phyloP scores from a whole-genome alignment of 2,329 filamentous ascomycete species.

The Ceratocystis huliohia region DNA sequence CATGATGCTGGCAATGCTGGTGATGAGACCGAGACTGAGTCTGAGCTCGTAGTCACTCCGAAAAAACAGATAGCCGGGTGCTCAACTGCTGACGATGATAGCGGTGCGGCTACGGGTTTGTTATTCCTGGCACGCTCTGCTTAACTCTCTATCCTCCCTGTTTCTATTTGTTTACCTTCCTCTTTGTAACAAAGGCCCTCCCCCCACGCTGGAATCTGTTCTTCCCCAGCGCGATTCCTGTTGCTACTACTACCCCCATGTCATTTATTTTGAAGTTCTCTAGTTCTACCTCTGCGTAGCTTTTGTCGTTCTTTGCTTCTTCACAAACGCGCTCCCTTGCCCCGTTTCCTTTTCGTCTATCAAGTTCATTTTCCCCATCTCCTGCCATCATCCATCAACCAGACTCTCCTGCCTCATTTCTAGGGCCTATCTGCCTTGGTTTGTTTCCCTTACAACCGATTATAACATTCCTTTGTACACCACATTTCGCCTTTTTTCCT shows the following conservation, averaged over 20 bases:
- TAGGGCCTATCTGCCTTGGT: neutral
- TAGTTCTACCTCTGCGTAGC: too few relatives aligned
- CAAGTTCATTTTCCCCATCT: neutral
- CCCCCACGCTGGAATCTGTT: neutral
- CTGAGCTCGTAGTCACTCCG: neutral
- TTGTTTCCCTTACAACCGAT: neutral
- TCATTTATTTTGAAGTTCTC: conserved; percentile 3
- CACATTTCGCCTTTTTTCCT: neutral
- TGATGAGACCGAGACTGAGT: neutral
- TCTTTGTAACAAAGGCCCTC: neutral
- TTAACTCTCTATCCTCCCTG: neutral
- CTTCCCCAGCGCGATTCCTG: neutral
- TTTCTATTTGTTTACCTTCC: neutral
- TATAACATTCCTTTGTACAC: conserved; percentile 5
- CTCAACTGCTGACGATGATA: conserved; percentile 29
- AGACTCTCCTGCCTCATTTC: neutral
- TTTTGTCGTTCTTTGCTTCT: neutral
- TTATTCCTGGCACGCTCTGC: conserved; percentile 22
- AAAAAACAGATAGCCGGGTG: conserved; percentile 6
- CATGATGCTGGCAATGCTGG: neutral
- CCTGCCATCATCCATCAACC: neutral
- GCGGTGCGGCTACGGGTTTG: conserved; percentile 31
- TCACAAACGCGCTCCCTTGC: neutral
- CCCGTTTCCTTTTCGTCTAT: neutral
- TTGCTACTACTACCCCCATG: neutral